Evolutionary conservation across 2,329 filamentous ascomycete genomes (phyloP), one percentile per base, ranked within the genome.

Genomic region (Trichoderma sp.): DNA sequence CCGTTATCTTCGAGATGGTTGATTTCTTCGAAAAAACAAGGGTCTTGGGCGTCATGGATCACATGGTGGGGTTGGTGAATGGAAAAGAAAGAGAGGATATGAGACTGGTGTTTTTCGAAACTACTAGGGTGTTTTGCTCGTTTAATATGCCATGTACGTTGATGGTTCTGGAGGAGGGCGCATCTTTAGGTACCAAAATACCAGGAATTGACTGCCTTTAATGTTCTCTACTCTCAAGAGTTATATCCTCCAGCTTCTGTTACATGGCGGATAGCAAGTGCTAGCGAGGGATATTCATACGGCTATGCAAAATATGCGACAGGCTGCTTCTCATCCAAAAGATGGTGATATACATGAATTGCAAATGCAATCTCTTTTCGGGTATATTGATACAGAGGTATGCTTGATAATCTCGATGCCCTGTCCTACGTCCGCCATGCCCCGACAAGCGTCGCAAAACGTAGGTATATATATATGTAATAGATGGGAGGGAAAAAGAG

Each of bases 361-460:
- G 26, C 50, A 63, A 55, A 55, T 10, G 54, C n/a, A 55, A 28
- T n/a, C 26, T 47, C 48, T 30, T 21, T 28, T 43, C 41, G 63
- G 63, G 63, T 65, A 65, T 65, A 65, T 54, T 48, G 48, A 65
- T 65, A 47, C 63, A 65, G 48, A 65, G 39, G 21, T 65, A 54
- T 41, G 4, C 5, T 39, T 39, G 34, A 39, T 39, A 14, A 10
- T 45, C 54, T 44, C 24, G 47, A 45, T 57, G 50, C 61, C 56
- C 55, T 58, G 21, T 50, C 60, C 48, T 24, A 55, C 43, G 41
- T 47, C 55, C 55, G 43, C 47, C 28, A 51, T 62, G 30, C 47
- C 24, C 10, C n/a, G 14, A 39, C 2, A 39, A 19, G 12, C 17
- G 12, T 26, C 50, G 10, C 9, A 2, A 34, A 14, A 30, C 26